A percentile compares a stretch with the other conserved stretches of the same genome.
These are phyloP conservation scores for Globisporangium parvum DNA, from an alignment of 352 stramenopile species.

Conservation along the genomic window DNA sequence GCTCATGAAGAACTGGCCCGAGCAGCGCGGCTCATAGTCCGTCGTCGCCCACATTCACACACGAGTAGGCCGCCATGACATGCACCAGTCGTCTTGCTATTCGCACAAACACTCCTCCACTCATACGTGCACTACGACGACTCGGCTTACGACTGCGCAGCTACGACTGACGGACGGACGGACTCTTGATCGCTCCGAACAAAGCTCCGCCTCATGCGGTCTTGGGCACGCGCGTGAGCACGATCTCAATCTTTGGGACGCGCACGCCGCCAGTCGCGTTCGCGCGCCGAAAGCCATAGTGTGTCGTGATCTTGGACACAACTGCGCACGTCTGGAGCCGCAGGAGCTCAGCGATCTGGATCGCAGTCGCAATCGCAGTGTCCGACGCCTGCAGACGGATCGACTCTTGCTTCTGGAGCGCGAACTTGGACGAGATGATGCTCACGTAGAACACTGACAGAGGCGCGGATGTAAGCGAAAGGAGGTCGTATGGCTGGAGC, in stretches of 20 bases:
- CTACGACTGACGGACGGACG: no score
- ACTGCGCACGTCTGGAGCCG: conserved; percentile 51
- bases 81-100: no score
- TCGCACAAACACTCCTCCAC: no score
- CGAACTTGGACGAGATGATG: conserved; percentile 78
- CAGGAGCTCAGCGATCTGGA: conserved; percentile 67
- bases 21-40: conserved; percentile 1
- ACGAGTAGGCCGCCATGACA: neutral
- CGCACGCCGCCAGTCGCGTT: conserved; percentile 45
- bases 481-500: neutral
- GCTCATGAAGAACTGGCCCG: conserved; percentile 1
- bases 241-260: conserved; percentile 68
- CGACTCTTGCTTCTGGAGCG: conserved; percentile 53
- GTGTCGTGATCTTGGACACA: conserved; percentile 62
- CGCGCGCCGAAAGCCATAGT: conserved; percentile 51
- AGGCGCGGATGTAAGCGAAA: neutral
- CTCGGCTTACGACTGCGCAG: neutral
- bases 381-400: conserved; percentile 65
- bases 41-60: neutral
- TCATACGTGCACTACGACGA: no score
- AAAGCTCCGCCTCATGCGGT: conserved; percentile 14
- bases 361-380: conserved; percentile 60
- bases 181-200: no score
- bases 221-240: conserved; percentile 38
- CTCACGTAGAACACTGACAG: conserved; percentile 68